Evolutionary conservation across 352 stramenopile species (phyloP).

Genomic region (Globisporangium recalcitrans): DNA sequence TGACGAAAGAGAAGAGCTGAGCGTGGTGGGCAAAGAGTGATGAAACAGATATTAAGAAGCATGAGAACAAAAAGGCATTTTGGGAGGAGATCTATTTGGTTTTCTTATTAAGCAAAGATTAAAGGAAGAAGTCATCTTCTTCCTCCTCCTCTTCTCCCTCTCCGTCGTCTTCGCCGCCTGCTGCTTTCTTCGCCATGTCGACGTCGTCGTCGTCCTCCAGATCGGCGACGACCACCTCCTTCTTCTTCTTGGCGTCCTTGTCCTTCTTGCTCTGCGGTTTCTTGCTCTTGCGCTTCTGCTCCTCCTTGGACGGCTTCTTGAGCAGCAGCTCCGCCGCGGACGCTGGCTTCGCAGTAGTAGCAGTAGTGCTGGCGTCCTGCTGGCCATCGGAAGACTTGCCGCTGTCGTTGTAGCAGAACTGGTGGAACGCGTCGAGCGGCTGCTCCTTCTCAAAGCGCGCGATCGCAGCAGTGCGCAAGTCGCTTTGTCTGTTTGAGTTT

Average conservation of each 20-base stretch:
- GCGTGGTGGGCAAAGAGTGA: not conserved
- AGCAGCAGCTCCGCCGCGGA: conserved; percentile 46
- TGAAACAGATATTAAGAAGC: not conserved
- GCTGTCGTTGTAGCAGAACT: conserved; percentile 67
- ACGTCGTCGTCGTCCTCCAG: conserved; percentile 34
- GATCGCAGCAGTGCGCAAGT: conserved; percentile 42
- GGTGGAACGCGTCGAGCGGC: conserved; percentile 53
- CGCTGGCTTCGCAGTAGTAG: not conserved
- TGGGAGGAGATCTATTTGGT: not conserved
- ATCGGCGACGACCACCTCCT: conserved; percentile 39
- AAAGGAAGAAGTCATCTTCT: conserved; percentile 76
- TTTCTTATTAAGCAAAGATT: not conserved
- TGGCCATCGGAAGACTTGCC: conserved; percentile 19
- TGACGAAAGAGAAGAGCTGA: not conserved
- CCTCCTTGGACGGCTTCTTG: conserved; percentile 64
- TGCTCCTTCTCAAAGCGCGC: conserved; percentile 53
- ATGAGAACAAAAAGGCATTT: not conserved
- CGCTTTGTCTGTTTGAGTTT: conserved; percentile 26
- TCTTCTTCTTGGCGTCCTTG: conserved; percentile 20
- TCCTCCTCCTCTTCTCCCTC: conserved; percentile 26
- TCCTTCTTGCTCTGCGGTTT: conserved; percentile 48
- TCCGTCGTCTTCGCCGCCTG: conserved; percentile 10
- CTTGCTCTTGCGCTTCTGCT: conserved; percentile 60
- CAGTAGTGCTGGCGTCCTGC: not conserved
- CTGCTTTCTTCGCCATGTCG: conserved; percentile 6